Evolutionary conservation across 345 rosid genomes (phyloP), one percentile per base, ranked within the genome.

Genomic region (Ceriops decandra): DNA sequence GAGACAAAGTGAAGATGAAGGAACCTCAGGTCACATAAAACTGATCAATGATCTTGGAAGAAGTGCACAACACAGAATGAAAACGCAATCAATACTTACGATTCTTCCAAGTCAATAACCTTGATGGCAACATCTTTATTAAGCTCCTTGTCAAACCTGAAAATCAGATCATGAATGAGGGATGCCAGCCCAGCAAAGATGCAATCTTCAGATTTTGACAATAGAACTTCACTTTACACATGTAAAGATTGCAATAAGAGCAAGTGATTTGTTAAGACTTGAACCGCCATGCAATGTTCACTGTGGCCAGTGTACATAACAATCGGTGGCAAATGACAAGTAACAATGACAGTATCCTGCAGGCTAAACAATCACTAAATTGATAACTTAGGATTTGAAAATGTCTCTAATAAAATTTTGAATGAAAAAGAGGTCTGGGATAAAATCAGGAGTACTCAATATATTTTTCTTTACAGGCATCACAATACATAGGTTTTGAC

Each of bases 71-170:
- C 36, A 27, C 6, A 42, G 4, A 42, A 42, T 42, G 49, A 11
- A 42, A 42, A 13, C 19, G 15, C 1, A 42, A 42, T 42, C 49
- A 42, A 62, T 20, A 84, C 98, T 90, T 87, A 95, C 98, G 99
- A 92, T 86, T 95, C 99, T 81, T 95, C 99, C 68, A 95, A 85
- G 78, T 95, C 99, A 76, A 95, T 95, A 69, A 95, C 99, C 86
- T 95, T 95, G 67, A 95, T 95, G 68, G 99, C 99, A 81, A 95
- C 97, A 31, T 87, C 98, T 84, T 92, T 92, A 87, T 86, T 86
- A 74, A 95, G 93, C 36, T 86, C 98, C 82, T 84, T 86, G 69
- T 95, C 99, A 84, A 90, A 95, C 85, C 99, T 95, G 90, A 76
- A 80, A 71, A 78, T 66, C 74, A 70, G 62, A 64, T 65, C 83